Conservation (phyloP, 768 basidiomycete genomes). For the Termitomyces sp. region DNA sequence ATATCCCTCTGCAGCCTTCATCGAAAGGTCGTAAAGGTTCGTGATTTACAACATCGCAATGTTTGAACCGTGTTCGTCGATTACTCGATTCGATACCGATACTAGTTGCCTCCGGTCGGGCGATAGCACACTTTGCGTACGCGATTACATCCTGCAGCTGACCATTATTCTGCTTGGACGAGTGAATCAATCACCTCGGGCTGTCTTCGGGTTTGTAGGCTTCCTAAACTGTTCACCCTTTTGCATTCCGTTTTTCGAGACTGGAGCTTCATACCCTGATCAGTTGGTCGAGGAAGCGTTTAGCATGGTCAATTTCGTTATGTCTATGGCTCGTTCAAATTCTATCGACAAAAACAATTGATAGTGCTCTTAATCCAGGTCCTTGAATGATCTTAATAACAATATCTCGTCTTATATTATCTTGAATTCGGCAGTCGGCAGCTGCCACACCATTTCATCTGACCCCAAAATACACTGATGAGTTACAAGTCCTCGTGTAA, state of each 20-base stretch:
- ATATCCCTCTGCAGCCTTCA: slow-evolving; percentile 22
- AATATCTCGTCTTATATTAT: too few species aligned
- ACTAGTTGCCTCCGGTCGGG: neutral
- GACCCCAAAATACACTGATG: too few species aligned
- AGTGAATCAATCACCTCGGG: neutral
- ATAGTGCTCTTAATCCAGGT: neutral
- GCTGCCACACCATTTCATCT: too few species aligned
- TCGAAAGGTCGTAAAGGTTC: slow-evolving; percentile 94
- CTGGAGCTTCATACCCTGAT: neutral
- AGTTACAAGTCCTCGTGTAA: too few species aligned
- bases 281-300: neutral
- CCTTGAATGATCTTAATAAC: too few species aligned
- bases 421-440: too few species aligned
- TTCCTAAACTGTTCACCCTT: neutral
- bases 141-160: too few species aligned
- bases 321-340: neutral
- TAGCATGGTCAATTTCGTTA: neutral
- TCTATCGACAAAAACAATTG: neutral
- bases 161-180: neutral
- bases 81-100: slow-evolving; percentile 1
- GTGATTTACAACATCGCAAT: neutral
- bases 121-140: neutral
- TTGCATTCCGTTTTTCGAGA: neutral
- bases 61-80: neutral
- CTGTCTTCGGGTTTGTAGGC: neutral